These are phyloP conservation scores for Groenewaldozyma auringiensis DNA, from an alignment of 1,139 yeast species.

Conservation along the genomic window DNA sequence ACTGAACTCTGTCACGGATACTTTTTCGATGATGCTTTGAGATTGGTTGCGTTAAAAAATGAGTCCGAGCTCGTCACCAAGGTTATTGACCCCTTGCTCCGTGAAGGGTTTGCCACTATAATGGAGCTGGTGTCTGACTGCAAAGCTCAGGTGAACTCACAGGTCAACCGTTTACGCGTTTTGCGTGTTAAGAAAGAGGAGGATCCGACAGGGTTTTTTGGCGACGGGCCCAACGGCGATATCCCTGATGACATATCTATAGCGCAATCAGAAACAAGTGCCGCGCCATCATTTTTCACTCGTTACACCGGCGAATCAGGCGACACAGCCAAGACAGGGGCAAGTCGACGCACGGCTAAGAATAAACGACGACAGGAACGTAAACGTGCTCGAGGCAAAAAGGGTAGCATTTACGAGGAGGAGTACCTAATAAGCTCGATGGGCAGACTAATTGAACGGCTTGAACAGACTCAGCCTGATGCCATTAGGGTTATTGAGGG, in stretches of 20 bases:
- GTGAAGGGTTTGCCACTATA: constrained; percentile 80
- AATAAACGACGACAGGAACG: constrained; percentile 93
- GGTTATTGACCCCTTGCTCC: constrained; percentile 63
- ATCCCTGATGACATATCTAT: constrained; percentile 93
- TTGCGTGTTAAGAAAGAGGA: constrained; percentile 71
- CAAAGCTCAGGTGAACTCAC: constrained; percentile 75
- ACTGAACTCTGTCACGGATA: constrained; percentile 67
- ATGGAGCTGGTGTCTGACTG: constrained; percentile 92
- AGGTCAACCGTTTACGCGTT: constrained; percentile 74
- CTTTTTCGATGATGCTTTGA: constrained; percentile 66
- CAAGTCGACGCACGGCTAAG: constrained; percentile 83
- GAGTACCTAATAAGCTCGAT: constrained; percentile 85
- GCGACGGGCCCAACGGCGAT: constrained; percentile 35
- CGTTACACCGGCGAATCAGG: constrained; percentile 92
- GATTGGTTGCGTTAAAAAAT: constrained; percentile 42
- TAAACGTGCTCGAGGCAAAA: constrained; percentile 92
- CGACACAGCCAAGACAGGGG: constrained; percentile 96
- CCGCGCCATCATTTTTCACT: constrained; percentile 88
- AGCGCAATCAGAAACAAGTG: constrained; percentile 90
- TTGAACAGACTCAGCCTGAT: constrained; percentile 68
- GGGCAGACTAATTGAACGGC: constrained; percentile 78
- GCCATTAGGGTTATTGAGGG: constrained; percentile 68
- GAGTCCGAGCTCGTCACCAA: constrained; percentile 40
- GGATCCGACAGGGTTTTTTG: constrained; percentile 79
- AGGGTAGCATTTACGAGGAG: constrained; percentile 95